phyloP scores from a whole-genome alignment of 148 eudicot species.

The Rhododendron simsii region DNA sequence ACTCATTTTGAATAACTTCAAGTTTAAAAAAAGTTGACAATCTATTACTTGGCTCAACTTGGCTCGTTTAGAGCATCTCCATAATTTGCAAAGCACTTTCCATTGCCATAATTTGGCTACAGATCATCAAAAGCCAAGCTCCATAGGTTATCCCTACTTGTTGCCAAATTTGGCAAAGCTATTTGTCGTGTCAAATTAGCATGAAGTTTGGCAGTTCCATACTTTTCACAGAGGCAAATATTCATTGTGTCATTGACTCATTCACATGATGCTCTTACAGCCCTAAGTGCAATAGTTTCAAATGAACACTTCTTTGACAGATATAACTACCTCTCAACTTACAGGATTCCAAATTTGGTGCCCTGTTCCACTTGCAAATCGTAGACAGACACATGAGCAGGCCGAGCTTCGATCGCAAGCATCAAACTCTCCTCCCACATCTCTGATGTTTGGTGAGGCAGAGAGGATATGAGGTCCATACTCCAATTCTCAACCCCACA shows the following conservation, averaged over 20 bases:
- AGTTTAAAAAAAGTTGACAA: neutral
- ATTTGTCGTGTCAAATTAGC: neutral
- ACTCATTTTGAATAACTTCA: neutral
- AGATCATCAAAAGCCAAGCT: neutral
- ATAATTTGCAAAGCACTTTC: neutral
- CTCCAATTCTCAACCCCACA: constrained; percentile 88
- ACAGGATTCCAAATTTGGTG: constrained; percentile 81
- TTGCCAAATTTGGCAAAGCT: neutral
- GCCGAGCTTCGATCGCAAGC: constrained; percentile 57
- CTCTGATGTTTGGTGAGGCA: constrained; percentile 73
- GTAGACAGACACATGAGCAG: constrained; percentile 82
- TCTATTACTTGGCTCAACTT: neutral
- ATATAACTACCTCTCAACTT: constrained; percentile 29
- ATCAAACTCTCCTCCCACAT: constrained; percentile 95
- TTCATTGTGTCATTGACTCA: too few species aligned
- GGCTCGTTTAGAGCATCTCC: neutral
- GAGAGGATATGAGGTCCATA: constrained; percentile 87
- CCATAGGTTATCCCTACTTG: neutral
- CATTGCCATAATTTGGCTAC: neutral
- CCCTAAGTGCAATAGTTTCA: neutral
- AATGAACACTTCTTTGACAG: neutral
- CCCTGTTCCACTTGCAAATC: constrained; percentile 91
- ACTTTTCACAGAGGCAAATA: neutral
- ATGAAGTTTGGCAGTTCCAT: neutral
- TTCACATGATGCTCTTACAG: neutral